Base-by-base conservation (phyloP, 768 basidiomycete genomes). In the Boletus patriciae region DNA sequence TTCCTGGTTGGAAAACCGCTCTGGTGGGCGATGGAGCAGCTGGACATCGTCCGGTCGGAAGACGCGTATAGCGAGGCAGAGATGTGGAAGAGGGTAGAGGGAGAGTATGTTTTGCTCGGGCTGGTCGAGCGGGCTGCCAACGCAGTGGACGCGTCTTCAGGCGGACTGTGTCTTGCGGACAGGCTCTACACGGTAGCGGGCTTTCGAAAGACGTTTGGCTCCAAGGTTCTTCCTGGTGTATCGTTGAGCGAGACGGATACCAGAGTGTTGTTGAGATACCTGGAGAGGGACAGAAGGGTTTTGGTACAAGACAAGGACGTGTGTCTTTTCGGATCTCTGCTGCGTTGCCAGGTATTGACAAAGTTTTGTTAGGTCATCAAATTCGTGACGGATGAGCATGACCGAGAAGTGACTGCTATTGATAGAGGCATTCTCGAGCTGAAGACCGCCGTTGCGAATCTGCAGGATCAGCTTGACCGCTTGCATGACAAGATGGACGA, bases 1-100 rank as follows among this genome's bases (percentile, higher is more conserved):
- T 87, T 81, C 54, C 75, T 93, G 9, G 78, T 94, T 8, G 90
- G 86, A 8, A 85, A 83, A 63, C 92, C 92, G 3, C 74, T 94
- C 2, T 92, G 87, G 88, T 94, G 92, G 92, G 85, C 87, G 3
- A 79, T 94, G 54, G 85, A 88, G 59, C 90, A 90, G 60, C 75
- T 87, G n/a, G 87, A 84, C 25, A 73, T 94, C 4, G 82, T 89
- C 8, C 83, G 82, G 19, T 66, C 73, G 3, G 87, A 90, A 46
- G 87, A 88, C 25, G 74, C 71, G 31, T 73, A 78, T 25, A 74
- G 74, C 38, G 77, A 79, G 38, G 64, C 66, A 8, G 75, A 79
- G 52, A 70, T 75, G 53, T 84, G 83, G 87, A 75, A 80, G 71
- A 58, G 70, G 60, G 60, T 88, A 70, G 84, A 83, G 78, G 91